Conservation (phyloP, 768 basidiomycete species). For the Mycena leptocephala region DNA sequence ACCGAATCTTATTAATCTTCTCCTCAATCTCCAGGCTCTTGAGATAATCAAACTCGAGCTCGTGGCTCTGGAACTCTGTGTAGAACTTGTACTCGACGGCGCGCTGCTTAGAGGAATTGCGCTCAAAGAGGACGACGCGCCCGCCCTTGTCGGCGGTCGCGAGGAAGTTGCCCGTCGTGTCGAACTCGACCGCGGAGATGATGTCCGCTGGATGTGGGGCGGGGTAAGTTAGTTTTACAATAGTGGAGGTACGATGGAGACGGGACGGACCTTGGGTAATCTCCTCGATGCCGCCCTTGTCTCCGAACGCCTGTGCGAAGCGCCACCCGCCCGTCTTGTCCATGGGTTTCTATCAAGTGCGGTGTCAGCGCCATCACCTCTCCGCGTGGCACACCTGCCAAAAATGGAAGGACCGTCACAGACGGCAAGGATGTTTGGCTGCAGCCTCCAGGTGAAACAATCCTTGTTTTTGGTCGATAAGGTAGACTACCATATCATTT, state of each 20-base stretch:
- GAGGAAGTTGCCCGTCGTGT: slow-evolving; percentile 98
- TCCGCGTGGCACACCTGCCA: slow-evolving; percentile 31
- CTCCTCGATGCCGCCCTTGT: slow-evolving; percentile 99
- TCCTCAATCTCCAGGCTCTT: slow-evolving; percentile 99
- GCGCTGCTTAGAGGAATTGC: slow-evolving; percentile 97
- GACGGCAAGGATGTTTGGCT: background rate
- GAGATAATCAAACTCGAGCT: slow-evolving; percentile 99
- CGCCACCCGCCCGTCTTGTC: slow-evolving; percentile 92
- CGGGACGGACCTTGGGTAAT: slow-evolving; percentile 93
- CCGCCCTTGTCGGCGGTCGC: slow-evolving; percentile 99
- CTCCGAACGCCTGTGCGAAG: slow-evolving; percentile 99
- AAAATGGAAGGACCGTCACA: background rate
- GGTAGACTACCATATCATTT: too few relatives aligned
- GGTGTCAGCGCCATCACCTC: slow-evolving; percentile 26
- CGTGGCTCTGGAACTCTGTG: slow-evolving; percentile 99
- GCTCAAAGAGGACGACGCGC: slow-evolving; percentile 97
- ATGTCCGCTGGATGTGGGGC: slow-evolving; percentile 92
- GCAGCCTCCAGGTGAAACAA: background rate
- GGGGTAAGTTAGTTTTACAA: background rate
- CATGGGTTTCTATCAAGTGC: slow-evolving; percentile 26
- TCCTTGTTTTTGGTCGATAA: too few relatives aligned
- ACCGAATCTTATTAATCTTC: slow-evolving; percentile 99
- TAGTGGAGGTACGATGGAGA: too few relatives aligned
- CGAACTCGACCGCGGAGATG: slow-evolving; percentile 99
- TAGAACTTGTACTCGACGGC: slow-evolving; percentile 99